Evolutionary conservation across 345 rosid species (phyloP), one percentile per base, ranked within the genome.

Genomic region (Eucalyptus curtisii): DNA sequence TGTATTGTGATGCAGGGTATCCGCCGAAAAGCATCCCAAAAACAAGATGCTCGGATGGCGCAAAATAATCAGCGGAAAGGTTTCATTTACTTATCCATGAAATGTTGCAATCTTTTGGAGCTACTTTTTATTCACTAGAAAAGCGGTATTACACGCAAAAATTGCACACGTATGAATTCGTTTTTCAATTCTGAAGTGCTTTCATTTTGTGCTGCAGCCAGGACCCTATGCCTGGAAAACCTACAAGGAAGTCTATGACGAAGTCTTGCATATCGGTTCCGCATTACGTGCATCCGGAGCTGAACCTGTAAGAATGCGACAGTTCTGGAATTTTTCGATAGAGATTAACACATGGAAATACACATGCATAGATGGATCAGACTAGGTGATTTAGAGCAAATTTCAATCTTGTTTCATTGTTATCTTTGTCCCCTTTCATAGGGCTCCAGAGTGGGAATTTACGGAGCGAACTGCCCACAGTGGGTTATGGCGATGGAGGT

Each of bases 401-500:
- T 59, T 45, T 66, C 42, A 30, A 27, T 45, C 53, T 40, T 55
- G 50, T 61, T 61, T n/a, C 68, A 59, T n/a, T 85, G 52, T 64
- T 49, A 86, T n/a, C 33, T 79, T 33, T 81, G 55, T 53, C 59
- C 86, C 57, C 55, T 86, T 86, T 88, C 76, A 87, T 91, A 98
- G 99, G 99, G 98, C 25, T 91, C 92, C 87, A 96, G 95, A 52
- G 90, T 98, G 89, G 99, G 99, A 57, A 93, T 98, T 53, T 98
- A 96, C 87, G 99, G 99, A 91, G 92, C 95, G 22, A 98, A 98
- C 91, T 96, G 99, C 90, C 99, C 99, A 11, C 95, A 98, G 82
- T 98, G 99, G 99, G 92, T 94, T 92, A 92, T 93, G 88, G 98
- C 99, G 42, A 98, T 98, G 99, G 98, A 98, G 98, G 99, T 97